Base-by-base conservation (phyloP, 768 basidiomycete genomes). In the Dioszegia hungarica region DNA sequence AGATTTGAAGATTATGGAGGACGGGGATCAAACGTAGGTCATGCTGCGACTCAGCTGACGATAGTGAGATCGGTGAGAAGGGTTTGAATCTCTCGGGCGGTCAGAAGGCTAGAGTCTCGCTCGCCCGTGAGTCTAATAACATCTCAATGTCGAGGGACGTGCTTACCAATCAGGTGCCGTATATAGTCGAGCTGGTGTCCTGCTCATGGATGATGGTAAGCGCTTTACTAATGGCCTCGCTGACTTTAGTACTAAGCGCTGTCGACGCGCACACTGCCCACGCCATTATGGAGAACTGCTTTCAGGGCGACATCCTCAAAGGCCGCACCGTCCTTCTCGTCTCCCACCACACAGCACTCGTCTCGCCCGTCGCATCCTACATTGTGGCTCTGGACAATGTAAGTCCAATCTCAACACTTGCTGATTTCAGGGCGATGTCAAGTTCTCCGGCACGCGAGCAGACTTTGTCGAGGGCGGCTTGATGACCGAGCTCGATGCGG, bases 341-440 rank as follows among this genome's bases (percentile, higher is more conserved):
- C 48, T 95, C 93, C 2, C 94, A 99, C 69, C 91, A 94, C 68
- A 88, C 95, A 31, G 88, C 91, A 68, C 81, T 98, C 3, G 91
- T 89, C 67, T 81, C 84, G 2, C 84, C 88, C 0, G 86, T 83
- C 28, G 90, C 93, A 1, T 79, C 77, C 24, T 92, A 90, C 74
- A 81, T 97, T 62, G 87, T 94, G 17, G 66, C 72, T 15, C 62
- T 76, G 1, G 72, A 73, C 39, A 76, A 75, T 34, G 65, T 65
- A 27, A 46, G 61, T 56, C 5, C 14, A 28, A 50, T 22, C 28
- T 6, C 24, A 17, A n/a, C n/a, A n/a, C n/a, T n/a, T 19, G 43
- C 60, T 61, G 54, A 61, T 33, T 8, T 17, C 55, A 88, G 66
- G 89, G 89, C 28, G 82, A 83, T n/a, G 81, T 92, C 14, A 78